These are phyloP conservation scores for Daldinia eschscholtzii DNA, from an alignment of 2,329 filamentous ascomycete genomes.

Conservation along the genomic window DNA sequence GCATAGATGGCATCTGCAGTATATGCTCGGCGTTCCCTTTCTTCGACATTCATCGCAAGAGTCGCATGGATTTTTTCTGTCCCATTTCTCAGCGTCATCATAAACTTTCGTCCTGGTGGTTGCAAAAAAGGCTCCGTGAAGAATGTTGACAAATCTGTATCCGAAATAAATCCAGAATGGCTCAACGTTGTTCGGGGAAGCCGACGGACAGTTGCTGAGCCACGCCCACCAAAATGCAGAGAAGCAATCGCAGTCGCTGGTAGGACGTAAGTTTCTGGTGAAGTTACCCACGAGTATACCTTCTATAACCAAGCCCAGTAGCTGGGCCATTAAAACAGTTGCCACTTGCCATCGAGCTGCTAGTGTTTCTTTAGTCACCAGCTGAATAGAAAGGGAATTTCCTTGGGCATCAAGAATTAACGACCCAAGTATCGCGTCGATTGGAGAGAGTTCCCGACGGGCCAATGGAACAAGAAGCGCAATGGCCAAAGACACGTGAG, in stretches of 20 bases:
- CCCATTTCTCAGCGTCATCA: conserved; percentile 4
- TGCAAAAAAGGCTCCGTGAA: not conserved
- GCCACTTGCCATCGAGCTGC: not conserved
- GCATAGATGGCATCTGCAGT: not conserved
- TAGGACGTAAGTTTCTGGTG: not conserved
- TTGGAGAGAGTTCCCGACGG: not conserved
- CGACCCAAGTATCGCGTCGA: conserved; percentile 1
- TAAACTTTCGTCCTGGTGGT: not conserved
- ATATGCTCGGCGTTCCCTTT: not conserved
- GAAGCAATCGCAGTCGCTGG: conserved; percentile 5
- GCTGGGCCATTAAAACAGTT: not conserved
- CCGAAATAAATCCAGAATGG: conserved; percentile 8
- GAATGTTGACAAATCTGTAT: not conserved
- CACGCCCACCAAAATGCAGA: conserved; percentile 1
- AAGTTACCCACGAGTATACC: not conserved
- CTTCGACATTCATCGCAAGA: not conserved
- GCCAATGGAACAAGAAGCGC: not conserved
- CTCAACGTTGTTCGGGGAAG: not conserved
- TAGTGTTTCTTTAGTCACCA: not conserved
- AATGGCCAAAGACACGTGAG: conserved; percentile 4
- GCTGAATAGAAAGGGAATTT: not conserved
- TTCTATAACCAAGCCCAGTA: conserved; percentile 1
- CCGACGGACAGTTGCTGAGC: conserved; percentile 2
- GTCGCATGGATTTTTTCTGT: not conserved
- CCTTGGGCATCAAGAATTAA: conserved; percentile 4